Percentiles rank a stretch among this genome's conserved stretches.
Evolutionary conservation across 164 flowering plant species (phyloP).

Genomic region (Magnolia officinalis): DNA sequence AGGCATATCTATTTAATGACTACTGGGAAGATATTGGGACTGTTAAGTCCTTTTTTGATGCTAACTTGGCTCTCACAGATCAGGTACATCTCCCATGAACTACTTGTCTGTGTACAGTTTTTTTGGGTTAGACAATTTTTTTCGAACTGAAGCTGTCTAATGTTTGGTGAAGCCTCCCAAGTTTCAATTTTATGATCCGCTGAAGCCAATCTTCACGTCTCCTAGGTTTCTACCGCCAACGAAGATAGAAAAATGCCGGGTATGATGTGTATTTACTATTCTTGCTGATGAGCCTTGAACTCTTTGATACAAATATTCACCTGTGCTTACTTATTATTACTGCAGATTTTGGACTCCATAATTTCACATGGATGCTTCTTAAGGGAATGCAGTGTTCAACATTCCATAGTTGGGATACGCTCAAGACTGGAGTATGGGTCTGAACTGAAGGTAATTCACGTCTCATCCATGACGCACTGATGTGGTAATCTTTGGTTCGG

Average conservation of each 20-base stretch:
- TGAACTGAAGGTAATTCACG: slow-evolving; percentile 48
- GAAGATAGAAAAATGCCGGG: slow-evolving; percentile 68
- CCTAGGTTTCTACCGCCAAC: slow-evolving; percentile 83
- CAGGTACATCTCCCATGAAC: slow-evolving; percentile 40
- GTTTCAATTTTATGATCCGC: slow-evolving; percentile 72
- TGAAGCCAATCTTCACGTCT: slow-evolving; percentile 77
- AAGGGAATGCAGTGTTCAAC: slow-evolving; percentile 59
- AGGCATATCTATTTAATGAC: slow-evolving; percentile 80
- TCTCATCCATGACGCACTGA: not conserved
- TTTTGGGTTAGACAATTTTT: not conserved
- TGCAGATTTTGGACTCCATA: slow-evolving; percentile 71
- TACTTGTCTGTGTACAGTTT: not conserved
- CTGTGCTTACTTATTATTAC: not conserved
- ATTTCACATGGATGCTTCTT: slow-evolving; percentile 89
- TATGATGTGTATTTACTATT: slow-evolving; percentile 16
- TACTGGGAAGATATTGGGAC: slow-evolving; percentile 96
- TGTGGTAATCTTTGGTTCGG: not conserved
- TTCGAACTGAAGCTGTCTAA: not conserved
- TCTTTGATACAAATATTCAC: slow-evolving; percentile 1
- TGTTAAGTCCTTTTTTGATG: slow-evolving; percentile 70
- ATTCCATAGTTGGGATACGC: slow-evolving; percentile 74
- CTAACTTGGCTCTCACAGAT: slow-evolving; percentile 73
- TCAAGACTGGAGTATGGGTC: slow-evolving; percentile 76
- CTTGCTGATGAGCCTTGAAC: not conserved
- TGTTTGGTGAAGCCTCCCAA: slow-evolving; percentile 47